Evolutionary conservation across 2,329 filamentous ascomycete genomes (phyloP), one percentile per base, ranked within the genome.

Genomic region (Colletotrichum destructivum): DNA sequence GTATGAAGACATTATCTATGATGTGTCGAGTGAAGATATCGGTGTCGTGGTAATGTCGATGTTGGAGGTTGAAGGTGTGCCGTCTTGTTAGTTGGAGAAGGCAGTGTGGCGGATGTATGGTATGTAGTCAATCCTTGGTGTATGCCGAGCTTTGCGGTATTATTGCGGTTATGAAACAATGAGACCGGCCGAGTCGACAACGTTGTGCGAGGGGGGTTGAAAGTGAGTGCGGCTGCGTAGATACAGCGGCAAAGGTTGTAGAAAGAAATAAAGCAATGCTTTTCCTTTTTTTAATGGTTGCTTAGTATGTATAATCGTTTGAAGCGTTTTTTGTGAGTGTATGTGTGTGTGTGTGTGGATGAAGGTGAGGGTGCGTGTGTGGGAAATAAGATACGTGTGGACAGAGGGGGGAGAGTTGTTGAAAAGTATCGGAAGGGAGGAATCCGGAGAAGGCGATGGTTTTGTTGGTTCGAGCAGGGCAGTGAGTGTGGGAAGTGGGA

Each of bases 1-100:
- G 83, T 90, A 92, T 79, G 87, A 85, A 83, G 90, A 89, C 90
- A 92, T 91, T 82, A 82, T 86, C 72, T 75, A 72, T 42, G 21
- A 54, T 60, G 35, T 59, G 63, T 62, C 60, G 40, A 46, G 18
- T 38, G 59, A 38, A 44, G 42, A 26, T 38, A 18, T 44, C 63
- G 52, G 59, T 51, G 49, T 55, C 56, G 62, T 51, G 44, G 54
- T 65, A 18, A 18, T 55, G 61, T 66, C 60, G 69, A 62, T 44
- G 69, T 59, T 56, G 40, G 35, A 21, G 42, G 49, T 23, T 51
- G 55, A 38, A 57, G 44, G 16, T 26, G 61, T 62, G 60, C 62
- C 47, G 61, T 52, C 38, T 57, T 51, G 66, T 66, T 72, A 66
- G 54, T 66, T 67, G 71, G 70, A 52, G 65, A 54, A 54, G 56